Evolutionary conservation across 139 green algal genomes (phyloP).

Genomic region (Microglena sp.): DNA sequence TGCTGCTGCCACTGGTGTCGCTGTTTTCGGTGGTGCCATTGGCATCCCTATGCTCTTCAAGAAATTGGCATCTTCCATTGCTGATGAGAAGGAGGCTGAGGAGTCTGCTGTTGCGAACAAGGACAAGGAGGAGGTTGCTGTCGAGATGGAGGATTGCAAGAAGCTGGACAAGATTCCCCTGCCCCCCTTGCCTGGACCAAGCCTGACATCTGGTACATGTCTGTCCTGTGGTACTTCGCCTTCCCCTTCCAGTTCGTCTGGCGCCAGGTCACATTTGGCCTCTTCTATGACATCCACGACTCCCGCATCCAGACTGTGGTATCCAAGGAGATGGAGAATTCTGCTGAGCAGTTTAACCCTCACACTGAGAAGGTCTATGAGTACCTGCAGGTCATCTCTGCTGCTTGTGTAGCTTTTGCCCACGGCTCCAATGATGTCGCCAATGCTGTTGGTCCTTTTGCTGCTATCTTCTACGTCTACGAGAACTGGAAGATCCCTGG

Average conservation of each 20-base stretch:
- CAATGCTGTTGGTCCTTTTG: slow-evolving; percentile 67
- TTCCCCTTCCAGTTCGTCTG: background rate
- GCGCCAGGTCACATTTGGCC: background rate
- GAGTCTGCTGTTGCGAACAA: slow-evolving; percentile 10
- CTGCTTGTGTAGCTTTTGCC: slow-evolving; percentile 71
- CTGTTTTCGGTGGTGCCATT: background rate
- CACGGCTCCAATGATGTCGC: slow-evolving; percentile 73
- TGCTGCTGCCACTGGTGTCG: background rate
- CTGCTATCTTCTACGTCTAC: slow-evolving; percentile 49
- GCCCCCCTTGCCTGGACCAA: too few species aligned
- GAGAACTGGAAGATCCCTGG: slow-evolving; percentile 27
- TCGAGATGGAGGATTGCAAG: background rate
- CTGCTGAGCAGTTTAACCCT: slow-evolving; percentile 46
- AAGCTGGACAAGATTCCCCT: too few species aligned
- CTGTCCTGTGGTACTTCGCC: too few species aligned
- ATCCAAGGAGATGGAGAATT: slow-evolving; percentile 16
- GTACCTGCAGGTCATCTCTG: slow-evolving; percentile 73
- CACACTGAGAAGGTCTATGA: slow-evolving; percentile 52
- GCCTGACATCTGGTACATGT: too few species aligned
- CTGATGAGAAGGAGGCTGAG: background rate
- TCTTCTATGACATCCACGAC: slow-evolving; percentile 13
- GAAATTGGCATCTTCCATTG: background rate
- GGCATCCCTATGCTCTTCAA: background rate
- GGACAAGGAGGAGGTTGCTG: background rate
- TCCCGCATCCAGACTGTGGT: background rate